Base-by-base conservation (phyloP, 2,329 filamentous ascomycete species). In the Grosmannia huntii region DNA sequence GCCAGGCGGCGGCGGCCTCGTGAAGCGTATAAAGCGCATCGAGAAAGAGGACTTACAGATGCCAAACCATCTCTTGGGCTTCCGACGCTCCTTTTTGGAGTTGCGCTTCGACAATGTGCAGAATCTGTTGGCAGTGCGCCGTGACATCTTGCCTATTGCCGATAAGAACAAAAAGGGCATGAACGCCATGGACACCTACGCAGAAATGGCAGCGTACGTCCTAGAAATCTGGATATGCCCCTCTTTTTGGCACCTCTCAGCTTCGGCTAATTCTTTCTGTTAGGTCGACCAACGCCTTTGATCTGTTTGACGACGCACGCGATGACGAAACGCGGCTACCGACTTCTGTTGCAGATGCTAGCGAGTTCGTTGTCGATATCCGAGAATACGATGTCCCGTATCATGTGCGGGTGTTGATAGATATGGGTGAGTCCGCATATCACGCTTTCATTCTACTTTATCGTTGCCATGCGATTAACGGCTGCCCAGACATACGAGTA, bases 341-440 rank as follows among this genome's bases (percentile, higher is more conserved):
- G 76, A 81, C 80, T 70, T 78, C 79, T 64, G 85, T 90, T 75
- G 78, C 85, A 65, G 91, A 97, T 72, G 90, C 92, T 60, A 96
- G 90, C 79, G 92, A 97, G 79, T 96, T 86, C 72, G 90, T 99
- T 79, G 82, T 96, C 75, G 95, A 99, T 80, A 95, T 99, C 71
- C 85, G 94, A 79, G 94, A 99, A 77, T 99, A 95, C 73, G 94
- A 99, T 73, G 95, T 99, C 67, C 95, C 94, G 64, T 99, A 99
- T 77, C 94, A 99, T 77, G 94, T 99, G 69, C 84, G 94, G 81
- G 92, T 99, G 75, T 89, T 95, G 73, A 99, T 99, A 75, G 94
- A 99, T 74, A 82, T 90, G 78, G 81, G 87, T 90, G 69, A 53
- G 74, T 68, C 28, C 12, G 3, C 27, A 2, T 3, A 19, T 14